phyloP scores from a whole-genome alignment of 2,329 filamentous ascomycete genomes.

The Alternaria conjuncta region DNA sequence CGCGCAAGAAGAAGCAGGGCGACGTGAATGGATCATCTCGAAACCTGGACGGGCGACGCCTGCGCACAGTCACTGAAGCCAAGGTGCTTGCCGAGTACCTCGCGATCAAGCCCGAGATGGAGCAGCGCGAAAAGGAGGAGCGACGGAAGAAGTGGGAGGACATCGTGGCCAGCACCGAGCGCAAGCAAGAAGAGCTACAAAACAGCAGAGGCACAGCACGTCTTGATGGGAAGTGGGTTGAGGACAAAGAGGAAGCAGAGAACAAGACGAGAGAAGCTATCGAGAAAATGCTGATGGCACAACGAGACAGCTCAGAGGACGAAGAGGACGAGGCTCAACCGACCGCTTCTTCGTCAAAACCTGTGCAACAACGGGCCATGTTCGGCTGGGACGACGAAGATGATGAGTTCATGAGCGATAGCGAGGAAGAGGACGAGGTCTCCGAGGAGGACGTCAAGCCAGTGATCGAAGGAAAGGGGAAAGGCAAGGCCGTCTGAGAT shows the following conservation, averaged over 20 bases:
- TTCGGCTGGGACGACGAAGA: slow-evolving; percentile 83
- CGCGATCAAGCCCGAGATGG: slow-evolving; percentile 96
- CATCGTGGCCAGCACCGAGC: slow-evolving; percentile 83
- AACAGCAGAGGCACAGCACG: slow-evolving; percentile 69
- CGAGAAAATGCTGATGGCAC: slow-evolving; percentile 55
- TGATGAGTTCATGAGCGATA: slow-evolving; percentile 52
- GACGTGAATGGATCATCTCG: slow-evolving; percentile 90
- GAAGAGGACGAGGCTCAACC: slow-evolving; percentile 41
- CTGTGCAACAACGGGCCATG: slow-evolving; percentile 59
- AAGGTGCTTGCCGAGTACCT: slow-evolving; percentile 95
- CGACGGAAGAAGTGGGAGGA: slow-evolving; percentile 84
- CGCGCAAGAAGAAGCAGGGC: slow-evolving; percentile 83
- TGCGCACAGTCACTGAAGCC: slow-evolving; percentile 92
- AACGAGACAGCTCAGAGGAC: slow-evolving; percentile 51
- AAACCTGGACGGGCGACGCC: slow-evolving; percentile 86
- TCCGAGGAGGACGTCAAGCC: slow-evolving; percentile 41
- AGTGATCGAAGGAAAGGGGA: slow-evolving; percentile 50
- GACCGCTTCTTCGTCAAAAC: slow-evolving; percentile 32
- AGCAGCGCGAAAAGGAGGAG: slow-evolving; percentile 88
- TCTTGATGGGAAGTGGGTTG: slow-evolving; percentile 90
- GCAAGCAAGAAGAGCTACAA: slow-evolving; percentile 81
- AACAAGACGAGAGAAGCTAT: slow-evolving; percentile 83
- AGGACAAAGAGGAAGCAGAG: slow-evolving; percentile 88
- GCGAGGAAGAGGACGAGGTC: slow-evolving; percentile 54
- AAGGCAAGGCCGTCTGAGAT: slow-evolving; percentile 46